Conservation (phyloP, 129 eudicot species). For the Helichrysum umbraculigerum region DNA sequence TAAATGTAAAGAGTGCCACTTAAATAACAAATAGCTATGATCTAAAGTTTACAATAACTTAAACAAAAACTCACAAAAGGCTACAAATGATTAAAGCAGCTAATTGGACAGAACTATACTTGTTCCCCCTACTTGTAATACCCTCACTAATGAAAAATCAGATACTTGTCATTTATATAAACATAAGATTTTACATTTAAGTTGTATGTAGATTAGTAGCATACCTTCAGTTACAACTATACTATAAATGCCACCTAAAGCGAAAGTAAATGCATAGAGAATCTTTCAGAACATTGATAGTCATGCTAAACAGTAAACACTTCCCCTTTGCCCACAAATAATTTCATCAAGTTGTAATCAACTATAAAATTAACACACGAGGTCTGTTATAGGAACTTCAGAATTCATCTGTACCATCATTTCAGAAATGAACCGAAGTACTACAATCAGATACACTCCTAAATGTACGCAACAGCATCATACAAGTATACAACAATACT, state of each 20-base stretch:
- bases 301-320: too few relatives aligned
- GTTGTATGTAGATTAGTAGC: background rate
- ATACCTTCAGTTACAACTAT: slow-evolving; percentile 48
- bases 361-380: too few relatives aligned
- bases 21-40: background rate
- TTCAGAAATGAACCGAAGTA: slow-evolving; percentile 1
- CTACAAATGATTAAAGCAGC: background rate
- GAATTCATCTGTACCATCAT: background rate
- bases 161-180: background rate
- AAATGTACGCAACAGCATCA: too few relatives aligned
- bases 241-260: too few relatives aligned
- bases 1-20: slow-evolving; percentile 4
- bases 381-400: background rate
- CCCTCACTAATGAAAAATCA: background rate
- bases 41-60: background rate
- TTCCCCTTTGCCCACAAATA: too few relatives aligned
- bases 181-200: background rate
- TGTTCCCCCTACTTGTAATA: slow-evolving; percentile 72
- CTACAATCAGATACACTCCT: background rate
- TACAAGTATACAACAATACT: too few relatives aligned
- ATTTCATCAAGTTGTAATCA: too few relatives aligned
- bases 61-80: background rate
- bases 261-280: too few relatives aligned
- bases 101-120: slow-evolving; percentile 43
- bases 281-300: too few relatives aligned